Conservation (phyloP, 75 land plant species). For the Isoetes taiwanensis region DNA sequence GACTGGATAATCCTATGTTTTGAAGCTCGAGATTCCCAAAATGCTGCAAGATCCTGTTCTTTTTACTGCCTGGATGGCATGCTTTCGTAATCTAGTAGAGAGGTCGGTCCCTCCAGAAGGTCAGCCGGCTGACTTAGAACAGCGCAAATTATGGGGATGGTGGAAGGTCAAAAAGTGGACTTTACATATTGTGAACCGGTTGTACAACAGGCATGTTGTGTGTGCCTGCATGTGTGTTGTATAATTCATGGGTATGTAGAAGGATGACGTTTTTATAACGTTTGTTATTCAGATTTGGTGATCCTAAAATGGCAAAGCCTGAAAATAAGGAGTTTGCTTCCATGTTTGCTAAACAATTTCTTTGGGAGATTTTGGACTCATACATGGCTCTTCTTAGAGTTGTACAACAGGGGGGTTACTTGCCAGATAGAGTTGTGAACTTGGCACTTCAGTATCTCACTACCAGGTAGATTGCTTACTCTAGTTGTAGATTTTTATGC, state of each 20-base stretch:
- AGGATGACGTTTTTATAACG: not conserved
- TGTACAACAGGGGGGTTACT: conserved; percentile 70
- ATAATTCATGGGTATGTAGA: not conserved
- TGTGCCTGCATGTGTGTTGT: not conserved
- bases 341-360: conserved; percentile 79
- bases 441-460: conserved; percentile 86
- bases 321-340: conserved; percentile 93
- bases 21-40: conserved; percentile 90
- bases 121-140: conserved; percentile 86
- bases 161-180: conserved; percentile 99
- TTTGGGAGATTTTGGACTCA: conserved; percentile 81
- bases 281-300: conserved; percentile 70
- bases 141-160: conserved; percentile 94
- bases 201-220: conserved; percentile 48
- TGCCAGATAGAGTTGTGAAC: conserved; percentile 89
- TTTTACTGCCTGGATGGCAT: conserved; percentile 83
- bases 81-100: conserved; percentile 76
- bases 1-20: not conserved
- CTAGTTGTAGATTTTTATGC: no score
- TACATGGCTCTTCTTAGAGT: conserved; percentile 67
- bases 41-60: conserved; percentile 61
- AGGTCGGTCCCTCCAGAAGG: conserved; percentile 90
- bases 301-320: conserved; percentile 77
- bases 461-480: conserved; percentile 80
- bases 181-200: conserved; percentile 79